Percentiles rank a stretch among this genome's conserved stretches.
Evolutionary conservation across 1,284 basidiomycete genomes (phyloP).

Genomic region (Puccinia triticina): DNA sequence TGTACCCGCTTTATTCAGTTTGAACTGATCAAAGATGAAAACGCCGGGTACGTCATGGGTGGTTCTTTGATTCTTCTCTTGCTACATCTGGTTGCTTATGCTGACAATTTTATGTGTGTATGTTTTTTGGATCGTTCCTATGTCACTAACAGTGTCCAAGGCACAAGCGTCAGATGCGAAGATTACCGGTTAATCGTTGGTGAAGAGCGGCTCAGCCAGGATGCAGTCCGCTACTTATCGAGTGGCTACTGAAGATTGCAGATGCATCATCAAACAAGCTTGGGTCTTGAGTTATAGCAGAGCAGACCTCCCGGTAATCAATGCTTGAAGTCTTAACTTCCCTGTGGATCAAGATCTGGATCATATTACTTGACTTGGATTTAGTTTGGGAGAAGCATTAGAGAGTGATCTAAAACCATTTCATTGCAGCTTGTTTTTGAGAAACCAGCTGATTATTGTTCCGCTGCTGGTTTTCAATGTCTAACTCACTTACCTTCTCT

Average conservation of each 20-base stretch:
- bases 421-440: conserved; percentile 5
- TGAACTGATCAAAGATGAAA: conserved; percentile 42
- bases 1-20: background rate
- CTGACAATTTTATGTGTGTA: background rate
- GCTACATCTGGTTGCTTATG: background rate
- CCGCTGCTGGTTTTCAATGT: background rate
- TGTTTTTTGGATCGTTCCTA: background rate
- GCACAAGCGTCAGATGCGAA: conserved; percentile 29
- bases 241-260: conserved; percentile 6
- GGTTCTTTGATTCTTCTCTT: background rate
- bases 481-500: background rate
- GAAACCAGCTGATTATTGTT: background rate
- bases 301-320: background rate
- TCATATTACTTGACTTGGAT: background rate
- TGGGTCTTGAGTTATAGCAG: too few species aligned
- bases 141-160: background rate
- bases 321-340: too few species aligned
- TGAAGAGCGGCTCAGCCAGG: conserved; percentile 19
- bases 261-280: background rate
- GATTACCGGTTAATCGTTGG: conserved; percentile 45
- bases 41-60: conserved; percentile 17
- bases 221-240: conserved; percentile 13
- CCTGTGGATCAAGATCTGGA: background rate
- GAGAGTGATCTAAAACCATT: background rate
- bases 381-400: background rate